phyloP scores from a whole-genome alignment of 495 filamentous ascomycete genomes.

The Penicillium paxilli region DNA sequence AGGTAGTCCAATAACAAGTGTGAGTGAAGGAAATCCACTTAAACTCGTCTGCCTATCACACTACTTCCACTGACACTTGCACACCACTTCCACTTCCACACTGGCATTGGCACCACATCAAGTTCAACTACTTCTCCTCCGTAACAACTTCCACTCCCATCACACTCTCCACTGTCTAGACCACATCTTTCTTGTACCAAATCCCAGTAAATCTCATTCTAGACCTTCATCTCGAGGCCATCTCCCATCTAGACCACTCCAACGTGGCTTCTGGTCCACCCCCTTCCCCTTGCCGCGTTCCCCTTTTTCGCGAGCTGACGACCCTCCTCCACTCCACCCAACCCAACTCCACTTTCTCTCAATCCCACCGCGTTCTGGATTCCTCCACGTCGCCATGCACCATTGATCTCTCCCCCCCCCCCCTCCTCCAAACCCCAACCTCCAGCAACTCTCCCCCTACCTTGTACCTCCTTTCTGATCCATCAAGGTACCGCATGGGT shows the following conservation, averaged over 20 bases:
- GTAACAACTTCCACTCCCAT: too few relatives aligned
- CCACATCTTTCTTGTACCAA: too few relatives aligned
- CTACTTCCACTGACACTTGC: too few relatives aligned
- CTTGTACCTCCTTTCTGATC: background rate
- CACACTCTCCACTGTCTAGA: too few relatives aligned
- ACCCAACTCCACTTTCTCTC: background rate
- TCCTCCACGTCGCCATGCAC: constrained; percentile 25
- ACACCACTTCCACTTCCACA: too few relatives aligned
- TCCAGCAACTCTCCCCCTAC: constrained; percentile 4
- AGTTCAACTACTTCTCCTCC: too few relatives aligned
- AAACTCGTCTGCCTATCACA: too few relatives aligned
- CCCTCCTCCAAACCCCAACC: background rate
- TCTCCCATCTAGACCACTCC: too few relatives aligned
- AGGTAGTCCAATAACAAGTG: too few relatives aligned
- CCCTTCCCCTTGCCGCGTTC: constrained; percentile 17
- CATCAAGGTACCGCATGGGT: constrained; percentile 21
- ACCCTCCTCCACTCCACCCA: constrained; percentile 22
- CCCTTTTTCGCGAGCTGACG: constrained; percentile 32
- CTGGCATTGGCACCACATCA: too few relatives aligned
- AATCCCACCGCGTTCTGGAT: constrained; percentile 31
- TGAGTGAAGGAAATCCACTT: too few relatives aligned
- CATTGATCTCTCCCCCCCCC: background rate
- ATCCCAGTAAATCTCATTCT: too few relatives aligned
- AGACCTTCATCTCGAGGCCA: background rate
- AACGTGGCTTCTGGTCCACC: background rate